Conservation (phyloP, 75 land plant genomes). For the Pinus tabuliformis region DNA sequence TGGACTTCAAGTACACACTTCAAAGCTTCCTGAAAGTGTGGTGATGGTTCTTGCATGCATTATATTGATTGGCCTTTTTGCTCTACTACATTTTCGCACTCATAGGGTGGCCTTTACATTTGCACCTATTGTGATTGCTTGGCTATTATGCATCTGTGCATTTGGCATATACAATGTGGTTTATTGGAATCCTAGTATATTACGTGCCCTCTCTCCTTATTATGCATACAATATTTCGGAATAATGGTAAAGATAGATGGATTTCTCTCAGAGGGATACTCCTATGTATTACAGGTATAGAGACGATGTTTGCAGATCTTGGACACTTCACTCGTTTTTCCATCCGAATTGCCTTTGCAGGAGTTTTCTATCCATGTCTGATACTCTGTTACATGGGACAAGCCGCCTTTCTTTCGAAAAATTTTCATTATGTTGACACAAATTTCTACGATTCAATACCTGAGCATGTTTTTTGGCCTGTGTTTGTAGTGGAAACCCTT, state of each 20-base stretch:
- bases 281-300: conserved; percentile 31
- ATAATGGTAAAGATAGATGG: conserved; percentile 80
- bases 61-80: conserved; percentile 73
- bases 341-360: conserved; percentile 67
- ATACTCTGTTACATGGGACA: too few relatives aligned
- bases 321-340: conserved; percentile 77
- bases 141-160: conserved; percentile 56
- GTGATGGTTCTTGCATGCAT: conserved; percentile 58
- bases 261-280: conserved; percentile 50
- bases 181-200: conserved; percentile 62
- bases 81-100: conserved; percentile 79
- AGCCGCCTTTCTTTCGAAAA: too few relatives aligned
- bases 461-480: too few relatives aligned
- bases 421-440: too few relatives aligned
- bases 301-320: conserved; percentile 97
- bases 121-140: conserved; percentile 71
- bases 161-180: conserved; percentile 72
- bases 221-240: conserved; percentile 58
- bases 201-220: conserved; percentile 59
- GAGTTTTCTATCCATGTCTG: conserved; percentile 41
- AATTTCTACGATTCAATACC: too few relatives aligned
- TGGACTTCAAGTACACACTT: too few relatives aligned
- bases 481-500: conserved; percentile 43
- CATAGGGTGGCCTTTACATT: conserved; percentile 73
- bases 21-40: too few relatives aligned